Percentiles rank a stretch among this genome's conserved stretches.
Evolutionary conservation across 495 filamentous ascomycete genomes (phyloP).

Genomic region (Annulohypoxylon maeteangense): DNA sequence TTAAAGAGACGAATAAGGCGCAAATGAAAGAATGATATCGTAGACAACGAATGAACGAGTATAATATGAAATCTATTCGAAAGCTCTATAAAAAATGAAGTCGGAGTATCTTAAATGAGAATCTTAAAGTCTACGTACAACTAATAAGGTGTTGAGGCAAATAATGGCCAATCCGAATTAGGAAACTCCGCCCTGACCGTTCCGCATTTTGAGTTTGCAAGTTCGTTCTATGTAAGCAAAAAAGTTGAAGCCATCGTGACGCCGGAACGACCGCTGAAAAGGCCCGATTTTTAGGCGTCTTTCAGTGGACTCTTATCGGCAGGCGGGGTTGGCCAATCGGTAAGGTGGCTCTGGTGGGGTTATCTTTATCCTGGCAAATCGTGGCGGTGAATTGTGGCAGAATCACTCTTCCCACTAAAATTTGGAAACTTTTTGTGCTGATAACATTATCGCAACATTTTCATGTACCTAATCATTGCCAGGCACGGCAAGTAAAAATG

Average conservation of each 20-base stretch:
- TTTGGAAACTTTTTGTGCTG: constrained; percentile 39
- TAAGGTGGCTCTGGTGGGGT: constrained; percentile 8
- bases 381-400: constrained; percentile 54
- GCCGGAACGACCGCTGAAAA: constrained; percentile 22
- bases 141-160: neutral
- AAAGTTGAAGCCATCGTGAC: constrained; percentile 34
- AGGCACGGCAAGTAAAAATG: constrained; percentile 46
- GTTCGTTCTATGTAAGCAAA: neutral
- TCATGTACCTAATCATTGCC: constrained; percentile 3
- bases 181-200: constrained; percentile 42
- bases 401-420: constrained; percentile 43
- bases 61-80: neutral
- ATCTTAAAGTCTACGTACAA: constrained; percentile 7
- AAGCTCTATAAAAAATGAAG: neutral
- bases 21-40: neutral
- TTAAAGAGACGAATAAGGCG: neutral
- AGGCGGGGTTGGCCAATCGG: constrained; percentile 39
- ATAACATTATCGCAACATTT: constrained; percentile 2
- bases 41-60: neutral
- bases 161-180: constrained; percentile 23
- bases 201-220: neutral
- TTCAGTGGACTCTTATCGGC: constrained; percentile 31
- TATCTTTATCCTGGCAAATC: constrained; percentile 19
- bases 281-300: constrained; percentile 20
- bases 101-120: neutral